Evolutionary conservation across 2,329 filamentous ascomycete species (phyloP), one percentile per base, ranked within the genome.

Genomic region (Fusarium staphyleae): DNA sequence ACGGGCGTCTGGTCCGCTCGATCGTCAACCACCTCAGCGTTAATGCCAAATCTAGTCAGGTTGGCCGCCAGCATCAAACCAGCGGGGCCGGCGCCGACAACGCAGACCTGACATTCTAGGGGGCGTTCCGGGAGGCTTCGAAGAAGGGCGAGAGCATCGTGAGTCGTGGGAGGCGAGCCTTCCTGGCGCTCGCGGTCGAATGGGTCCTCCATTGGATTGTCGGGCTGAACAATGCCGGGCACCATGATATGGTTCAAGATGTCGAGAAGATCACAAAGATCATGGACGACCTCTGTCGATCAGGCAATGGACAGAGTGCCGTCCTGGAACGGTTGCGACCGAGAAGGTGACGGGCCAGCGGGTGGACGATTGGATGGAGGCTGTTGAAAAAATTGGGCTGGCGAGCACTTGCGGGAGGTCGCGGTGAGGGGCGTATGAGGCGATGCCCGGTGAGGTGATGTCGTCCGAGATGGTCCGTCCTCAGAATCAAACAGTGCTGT

Each of bases 11-110:
- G 84, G 64, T 88, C 83, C 28, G 82, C 77, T 58, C 88, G 77
- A 68, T 91, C 87, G 73, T 91, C 89, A 41, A 91, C 77, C 36
- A 91, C 79, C 33, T 81, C 79, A 3, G 84, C 80, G 48, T 84
- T 83, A 65, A 90, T 83, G 12, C 87, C 88, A 65, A 84, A 89
- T 8, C 87, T 80, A 14, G 82, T 81, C 29, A 91, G 76, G 60
- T 78, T 78, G 60, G 76, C 74, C 44, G 78, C 80, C 60, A 83
- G 71, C 80, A 84, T 84, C 51, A 84, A 73, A 52, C 81, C 81
- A 12, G 81, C 80, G 3, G 81, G 81, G 12, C 81, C 81, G 43
- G 81, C 81, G 54, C 81, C 81, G 48, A 84, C 78, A 44, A 84
- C 75, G 60, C 80, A 80, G 26, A 81, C 79, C 60, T 78, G 75